Evolutionary conservation across 192 early-diverging fungal species (phyloP).

Genomic region (Backusella macrospora): DNA sequence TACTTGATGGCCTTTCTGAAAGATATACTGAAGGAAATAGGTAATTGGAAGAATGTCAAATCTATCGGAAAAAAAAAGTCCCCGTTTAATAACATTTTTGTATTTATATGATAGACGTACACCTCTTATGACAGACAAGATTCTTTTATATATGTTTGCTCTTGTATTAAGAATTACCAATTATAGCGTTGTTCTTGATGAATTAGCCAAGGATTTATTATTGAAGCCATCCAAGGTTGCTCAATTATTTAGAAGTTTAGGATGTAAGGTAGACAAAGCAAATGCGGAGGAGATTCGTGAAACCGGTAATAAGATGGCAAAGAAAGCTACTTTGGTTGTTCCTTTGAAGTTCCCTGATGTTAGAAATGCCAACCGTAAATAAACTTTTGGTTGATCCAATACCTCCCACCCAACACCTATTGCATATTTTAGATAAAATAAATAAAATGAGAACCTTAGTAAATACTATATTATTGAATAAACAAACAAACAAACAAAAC

Average conservation of each 20-base stretch:
- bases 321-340: conserved; percentile 34
- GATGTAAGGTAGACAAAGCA: conserved; percentile 47
- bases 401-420: not conserved
- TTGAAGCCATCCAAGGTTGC: conserved; percentile 48
- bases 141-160: conserved; percentile 76
- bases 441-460: not conserved
- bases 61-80: too few species aligned
- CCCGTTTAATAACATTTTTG: not conserved
- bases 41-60: conserved; percentile 39
- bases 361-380: conserved; percentile 24
- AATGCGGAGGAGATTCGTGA: conserved; percentile 35
- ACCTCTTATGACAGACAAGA: conserved; percentile 68
- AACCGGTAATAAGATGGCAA: conserved; percentile 10
- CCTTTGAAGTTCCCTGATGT: conserved; percentile 38
- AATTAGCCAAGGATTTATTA: conserved; percentile 67
- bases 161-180: conserved; percentile 73
- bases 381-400: conserved; percentile 15
- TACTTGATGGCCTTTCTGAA: conserved; percentile 61
- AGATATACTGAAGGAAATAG: conserved; percentile 63
- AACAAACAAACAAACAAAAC: too few species aligned
- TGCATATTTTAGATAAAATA: not conserved
- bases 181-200: conserved; percentile 64
- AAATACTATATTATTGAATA: not conserved
- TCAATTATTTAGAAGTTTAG: conserved; percentile 48
- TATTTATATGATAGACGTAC: conserved; percentile 44